These are phyloP conservation scores for Suhomyces bribrorum DNA, from an alignment of 1,139 yeast species.

Conservation along the genomic window DNA sequence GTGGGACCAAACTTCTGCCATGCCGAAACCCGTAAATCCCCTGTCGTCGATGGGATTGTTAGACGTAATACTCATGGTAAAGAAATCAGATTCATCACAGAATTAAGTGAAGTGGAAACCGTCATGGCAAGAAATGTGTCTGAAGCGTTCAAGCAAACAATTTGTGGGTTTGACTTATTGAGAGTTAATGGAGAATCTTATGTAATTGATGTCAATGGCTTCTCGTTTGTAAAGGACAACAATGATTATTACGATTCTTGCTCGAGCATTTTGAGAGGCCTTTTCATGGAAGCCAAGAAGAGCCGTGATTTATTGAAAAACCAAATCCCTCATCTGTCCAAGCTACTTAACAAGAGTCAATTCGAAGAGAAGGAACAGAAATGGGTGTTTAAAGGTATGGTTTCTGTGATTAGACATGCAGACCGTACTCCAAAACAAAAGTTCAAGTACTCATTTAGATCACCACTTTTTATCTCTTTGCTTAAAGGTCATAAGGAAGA, in stretches of 20 bases:
- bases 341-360: constrained; percentile 39
- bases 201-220: constrained; percentile 97
- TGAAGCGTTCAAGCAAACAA: constrained; percentile 82
- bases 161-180: constrained; percentile 94
- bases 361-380: constrained; percentile 85
- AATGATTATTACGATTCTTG: constrained; percentile 82
- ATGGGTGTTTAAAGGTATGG: constrained; percentile 95
- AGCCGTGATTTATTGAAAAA: constrained; percentile 44
- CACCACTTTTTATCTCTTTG: constrained; percentile 81
- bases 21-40: constrained; percentile 97
- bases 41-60: constrained; percentile 98
- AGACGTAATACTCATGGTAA: constrained; percentile 97
- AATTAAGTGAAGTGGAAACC: constrained; percentile 71
- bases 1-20: constrained; percentile 91
- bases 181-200: constrained; percentile 86
- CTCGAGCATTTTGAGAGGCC: constrained; percentile 71
- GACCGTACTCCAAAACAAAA: constrained; percentile 99
- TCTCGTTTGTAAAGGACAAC: constrained; percentile 95
- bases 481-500: constrained; percentile 95
- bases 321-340: constrained; percentile 40
- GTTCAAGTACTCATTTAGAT: constrained; percentile 90
- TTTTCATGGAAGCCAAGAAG: constrained; percentile 63
- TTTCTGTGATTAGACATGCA: constrained; percentile 91
- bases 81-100: constrained; percentile 88
- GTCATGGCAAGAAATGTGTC: constrained; percentile 79